These are phyloP conservation scores for Skeletonema grethae DNA, from an alignment of 108 stramenopile genomes.

Conservation along the genomic window DNA sequence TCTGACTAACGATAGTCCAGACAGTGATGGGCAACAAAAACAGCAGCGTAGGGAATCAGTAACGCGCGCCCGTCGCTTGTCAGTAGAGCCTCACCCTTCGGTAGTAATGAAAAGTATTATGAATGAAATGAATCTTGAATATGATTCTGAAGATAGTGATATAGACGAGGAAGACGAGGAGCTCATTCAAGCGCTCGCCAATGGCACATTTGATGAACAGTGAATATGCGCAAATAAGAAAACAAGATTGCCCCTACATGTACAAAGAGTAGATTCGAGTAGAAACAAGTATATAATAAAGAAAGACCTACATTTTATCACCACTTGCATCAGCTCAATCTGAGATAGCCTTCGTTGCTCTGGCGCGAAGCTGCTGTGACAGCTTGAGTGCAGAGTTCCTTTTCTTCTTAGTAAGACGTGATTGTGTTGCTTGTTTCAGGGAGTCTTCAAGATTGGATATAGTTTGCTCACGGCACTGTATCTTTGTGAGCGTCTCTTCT, in stretches of 20 bases:
- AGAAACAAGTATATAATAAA: too few species aligned
- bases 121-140: background rate
- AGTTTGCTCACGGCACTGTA: constrained; percentile 39
- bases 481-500: constrained; percentile 42
- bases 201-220: constrained; percentile 1
- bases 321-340: background rate
- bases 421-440: constrained; percentile 17
- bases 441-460: constrained; percentile 40
- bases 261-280: too few species aligned
- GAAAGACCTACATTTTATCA: too few species aligned
- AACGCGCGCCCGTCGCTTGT: background rate
- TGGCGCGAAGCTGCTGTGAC: background rate
- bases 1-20: background rate
- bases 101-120: background rate
- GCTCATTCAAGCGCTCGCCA: background rate
- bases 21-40: background rate
- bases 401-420: background rate
- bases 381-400: background rate
- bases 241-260: too few species aligned
- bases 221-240: background rate
- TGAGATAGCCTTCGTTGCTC: background rate
- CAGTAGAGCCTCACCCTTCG: background rate
- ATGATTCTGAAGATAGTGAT: background rate
- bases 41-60: background rate
- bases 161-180: background rate